Conservation (phyloP, 352 stramenopile species). For the Pythium scleroteichum region DNA sequence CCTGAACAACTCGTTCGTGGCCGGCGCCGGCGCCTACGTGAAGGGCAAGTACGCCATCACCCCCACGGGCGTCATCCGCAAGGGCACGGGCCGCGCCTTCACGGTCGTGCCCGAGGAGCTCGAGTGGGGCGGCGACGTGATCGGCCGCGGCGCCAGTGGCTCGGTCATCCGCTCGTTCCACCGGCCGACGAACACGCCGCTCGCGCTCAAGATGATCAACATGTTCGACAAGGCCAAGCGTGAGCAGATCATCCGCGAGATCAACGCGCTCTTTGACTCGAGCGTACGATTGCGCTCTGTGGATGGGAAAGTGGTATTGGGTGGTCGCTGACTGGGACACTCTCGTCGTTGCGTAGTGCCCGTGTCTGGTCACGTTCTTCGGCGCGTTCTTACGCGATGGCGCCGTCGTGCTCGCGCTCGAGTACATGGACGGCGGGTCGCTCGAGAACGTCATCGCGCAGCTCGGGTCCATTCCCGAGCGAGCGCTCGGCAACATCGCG, state of each 20-base stretch:
- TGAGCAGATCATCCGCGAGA: conserved; percentile 87
- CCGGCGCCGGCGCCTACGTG: conserved; percentile 68
- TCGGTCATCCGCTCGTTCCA: conserved; percentile 70
- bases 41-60: conserved; percentile 85
- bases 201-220: conserved; percentile 89
- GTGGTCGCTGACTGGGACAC: not conserved
- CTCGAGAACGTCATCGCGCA: conserved; percentile 87
- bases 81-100: conserved; percentile 78
- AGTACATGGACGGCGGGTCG: conserved; percentile 95
- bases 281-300: conserved; percentile 34
- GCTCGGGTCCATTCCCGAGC: conserved; percentile 84
- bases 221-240: conserved; percentile 87
- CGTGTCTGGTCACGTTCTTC: conserved; percentile 89
- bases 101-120: conserved; percentile 76
- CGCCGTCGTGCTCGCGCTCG: conserved; percentile 88
- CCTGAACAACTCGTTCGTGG: conserved; percentile 80
- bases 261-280: conserved; percentile 86
- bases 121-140: conserved; percentile 74
- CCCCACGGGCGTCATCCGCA: conserved; percentile 73
- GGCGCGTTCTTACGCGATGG: conserved; percentile 89
- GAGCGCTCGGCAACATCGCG: conserved; percentile 86
- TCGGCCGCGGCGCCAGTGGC: conserved; percentile 71
- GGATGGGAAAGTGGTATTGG: too few species aligned
- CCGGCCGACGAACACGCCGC: conserved; percentile 66
- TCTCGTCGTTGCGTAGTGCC: conserved; percentile 39